Conservation (phyloP, 2,329 filamentous ascomycete genomes). For the Exophiala lecanii-corni region DNA sequence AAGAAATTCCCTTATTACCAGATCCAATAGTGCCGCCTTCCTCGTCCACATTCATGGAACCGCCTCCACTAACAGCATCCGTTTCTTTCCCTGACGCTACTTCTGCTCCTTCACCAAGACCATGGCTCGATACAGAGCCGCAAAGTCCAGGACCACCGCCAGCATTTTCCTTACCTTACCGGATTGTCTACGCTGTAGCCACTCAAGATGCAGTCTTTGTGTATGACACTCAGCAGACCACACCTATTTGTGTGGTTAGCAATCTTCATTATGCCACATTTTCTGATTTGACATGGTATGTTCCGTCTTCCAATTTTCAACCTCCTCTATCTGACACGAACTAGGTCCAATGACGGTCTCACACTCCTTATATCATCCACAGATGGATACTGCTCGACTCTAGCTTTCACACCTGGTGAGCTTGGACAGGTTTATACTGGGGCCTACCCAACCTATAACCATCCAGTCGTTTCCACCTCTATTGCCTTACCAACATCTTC, state of each 20-base stretch:
- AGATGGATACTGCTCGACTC: constrained; percentile 91
- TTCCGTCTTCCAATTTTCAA: constrained; percentile 13
- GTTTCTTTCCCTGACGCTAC: constrained; percentile 47
- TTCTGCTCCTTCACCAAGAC: constrained; percentile 40
- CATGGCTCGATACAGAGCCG: constrained; percentile 32
- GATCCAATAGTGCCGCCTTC: constrained; percentile 64
- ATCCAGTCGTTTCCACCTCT: constrained; percentile 31
- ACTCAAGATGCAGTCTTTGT: constrained; percentile 92
- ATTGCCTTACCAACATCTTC: constrained; percentile 35
- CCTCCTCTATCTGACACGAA: constrained; percentile 21
- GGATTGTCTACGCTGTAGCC: constrained; percentile 93
- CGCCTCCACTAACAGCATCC: constrained; percentile 58
- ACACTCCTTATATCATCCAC: constrained; percentile 94
- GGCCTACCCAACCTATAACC: constrained; percentile 46
- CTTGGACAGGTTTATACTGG: constrained; percentile 76
- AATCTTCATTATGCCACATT: constrained; percentile 97
- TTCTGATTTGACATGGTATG: constrained; percentile 90
- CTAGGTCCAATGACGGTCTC: constrained; percentile 68
- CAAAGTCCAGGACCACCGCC: constrained; percentile 52
- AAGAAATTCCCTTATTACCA: constrained; percentile 79
- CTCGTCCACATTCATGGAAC: constrained; percentile 71
- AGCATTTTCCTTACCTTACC: constrained; percentile 81
- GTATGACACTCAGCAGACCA: constrained; percentile 96
- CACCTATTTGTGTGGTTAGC: constrained; percentile 88
- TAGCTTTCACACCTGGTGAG: constrained; percentile 79